These are phyloP conservation scores for Beauveria pseudobassiana DNA, from an alignment of 2,329 filamentous ascomycete genomes.

Conservation along the genomic window DNA sequence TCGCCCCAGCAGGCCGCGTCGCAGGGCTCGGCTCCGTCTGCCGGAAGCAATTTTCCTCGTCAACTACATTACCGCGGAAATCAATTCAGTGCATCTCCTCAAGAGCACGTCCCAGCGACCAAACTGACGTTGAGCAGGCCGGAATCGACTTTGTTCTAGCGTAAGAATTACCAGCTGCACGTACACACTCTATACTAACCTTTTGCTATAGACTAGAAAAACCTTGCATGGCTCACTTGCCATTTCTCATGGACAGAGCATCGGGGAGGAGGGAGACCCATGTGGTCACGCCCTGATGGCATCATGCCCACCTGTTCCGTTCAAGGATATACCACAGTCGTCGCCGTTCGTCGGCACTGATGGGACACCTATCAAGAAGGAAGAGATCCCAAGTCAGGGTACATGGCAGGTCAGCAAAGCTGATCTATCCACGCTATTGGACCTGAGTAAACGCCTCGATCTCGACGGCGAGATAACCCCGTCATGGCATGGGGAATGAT, in stretches of 20 bases:
- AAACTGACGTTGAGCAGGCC: slow-evolving; percentile 66
- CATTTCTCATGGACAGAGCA: slow-evolving; percentile 61
- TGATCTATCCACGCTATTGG: slow-evolving; percentile 73
- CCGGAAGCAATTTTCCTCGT: slow-evolving; percentile 12
- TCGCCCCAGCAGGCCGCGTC: slow-evolving; percentile 39
- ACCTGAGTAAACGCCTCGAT: slow-evolving; percentile 74
- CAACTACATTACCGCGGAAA: slow-evolving; percentile 16
- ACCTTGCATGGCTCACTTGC: slow-evolving; percentile 87
- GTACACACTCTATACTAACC: slow-evolving; percentile 12
- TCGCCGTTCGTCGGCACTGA: slow-evolving; percentile 45
- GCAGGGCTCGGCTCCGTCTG: slow-evolving; percentile 34
- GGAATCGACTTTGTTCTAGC: slow-evolving; percentile 87
- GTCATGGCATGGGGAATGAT: slow-evolving; percentile 92
- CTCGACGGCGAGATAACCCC: slow-evolving; percentile 84
- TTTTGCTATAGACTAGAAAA: slow-evolving; percentile 66
- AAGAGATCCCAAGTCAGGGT: slow-evolving; percentile 42
- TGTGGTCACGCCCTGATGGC: slow-evolving; percentile 94
- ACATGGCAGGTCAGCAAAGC: slow-evolving; percentile 73
- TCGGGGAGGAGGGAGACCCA: slow-evolving; percentile 54
- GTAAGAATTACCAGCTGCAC: slow-evolving; percentile 39
- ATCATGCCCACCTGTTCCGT: slow-evolving; percentile 69
- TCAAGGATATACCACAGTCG: slow-evolving; percentile 39
- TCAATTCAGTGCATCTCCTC: slow-evolving; percentile 22
- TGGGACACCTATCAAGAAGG: slow-evolving; percentile 23
- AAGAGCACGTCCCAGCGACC: slow-evolving; percentile 21